Evolutionary conservation across 495 filamentous ascomycete species (phyloP).

Genomic region (Penicillium soppii): DNA sequence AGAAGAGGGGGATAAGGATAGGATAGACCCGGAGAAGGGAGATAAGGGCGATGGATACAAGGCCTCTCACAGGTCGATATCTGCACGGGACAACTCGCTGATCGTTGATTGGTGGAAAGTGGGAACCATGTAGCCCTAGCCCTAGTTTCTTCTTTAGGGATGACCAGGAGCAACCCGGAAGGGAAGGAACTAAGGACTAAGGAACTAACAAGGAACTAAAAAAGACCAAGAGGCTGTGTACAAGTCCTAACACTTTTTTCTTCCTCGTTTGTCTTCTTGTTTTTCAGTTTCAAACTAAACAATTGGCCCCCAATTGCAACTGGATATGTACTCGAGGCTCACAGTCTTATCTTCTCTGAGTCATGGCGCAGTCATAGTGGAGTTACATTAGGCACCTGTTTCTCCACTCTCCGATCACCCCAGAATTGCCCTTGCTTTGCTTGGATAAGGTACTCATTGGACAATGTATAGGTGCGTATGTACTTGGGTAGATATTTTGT

Average conservation of each 20-base stretch:
- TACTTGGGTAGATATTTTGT: no score
- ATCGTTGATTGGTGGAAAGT: constrained; percentile 23
- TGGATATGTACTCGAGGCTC: neutral
- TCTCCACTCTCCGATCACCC: constrained; percentile 20
- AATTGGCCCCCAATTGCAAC: no score
- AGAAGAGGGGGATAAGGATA: constrained; percentile 6
- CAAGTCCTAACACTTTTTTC: no score
- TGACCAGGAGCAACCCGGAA: no score
- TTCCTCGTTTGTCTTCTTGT: no score
- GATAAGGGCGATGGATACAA: constrained; percentile 15
- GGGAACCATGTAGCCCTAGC: constrained; percentile 17
- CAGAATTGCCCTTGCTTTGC: constrained; percentile 3
- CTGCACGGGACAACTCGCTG: constrained; percentile 18
- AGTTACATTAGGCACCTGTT: neutral
- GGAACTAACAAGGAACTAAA: neutral
- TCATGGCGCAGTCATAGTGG: constrained; percentile 17
- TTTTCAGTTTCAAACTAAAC: no score
- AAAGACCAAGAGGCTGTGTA: no score
- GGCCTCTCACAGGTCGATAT: no score
- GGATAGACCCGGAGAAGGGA: constrained; percentile 5
- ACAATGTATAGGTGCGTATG: no score
- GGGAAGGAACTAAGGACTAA: no score
- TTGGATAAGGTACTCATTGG: no score
- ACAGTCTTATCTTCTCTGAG: constrained; percentile 12
- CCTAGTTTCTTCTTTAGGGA: constrained; percentile 17